Evolutionary conservation across 164 flowering plant species (phyloP).

Genomic region (Litsea cubeba): DNA sequence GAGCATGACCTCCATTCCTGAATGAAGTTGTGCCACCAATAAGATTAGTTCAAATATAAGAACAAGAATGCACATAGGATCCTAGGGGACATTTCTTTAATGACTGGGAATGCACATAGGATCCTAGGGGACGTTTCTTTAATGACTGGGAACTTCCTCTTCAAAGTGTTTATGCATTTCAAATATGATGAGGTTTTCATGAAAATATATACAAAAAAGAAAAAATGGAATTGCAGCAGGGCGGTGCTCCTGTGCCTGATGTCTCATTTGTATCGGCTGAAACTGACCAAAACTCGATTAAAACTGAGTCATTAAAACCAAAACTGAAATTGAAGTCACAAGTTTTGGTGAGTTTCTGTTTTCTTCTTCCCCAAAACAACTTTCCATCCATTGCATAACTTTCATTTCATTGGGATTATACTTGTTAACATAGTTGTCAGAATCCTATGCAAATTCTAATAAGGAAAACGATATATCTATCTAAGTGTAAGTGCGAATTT

Average conservation of each 20-base stretch:
- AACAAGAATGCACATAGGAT: background rate
- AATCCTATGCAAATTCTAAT: too few species aligned
- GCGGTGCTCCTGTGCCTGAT: background rate
- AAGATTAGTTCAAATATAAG: background rate
- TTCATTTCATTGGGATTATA: background rate
- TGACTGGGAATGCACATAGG: background rate
- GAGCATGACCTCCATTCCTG: conserved; percentile 74
- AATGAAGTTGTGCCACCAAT: conserved; percentile 2
- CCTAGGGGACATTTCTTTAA: background rate
- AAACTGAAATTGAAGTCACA: background rate
- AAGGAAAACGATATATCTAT: too few species aligned
- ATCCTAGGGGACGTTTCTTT: background rate
- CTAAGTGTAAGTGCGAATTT: too few species aligned
- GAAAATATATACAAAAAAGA: background rate
- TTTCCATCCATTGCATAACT: background rate
- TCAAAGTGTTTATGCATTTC: background rate
- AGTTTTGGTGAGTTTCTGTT: background rate
- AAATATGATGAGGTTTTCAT: background rate
- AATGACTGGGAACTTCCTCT: background rate
- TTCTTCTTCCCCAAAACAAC: background rate
- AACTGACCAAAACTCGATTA: background rate
- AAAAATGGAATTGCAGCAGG: background rate
- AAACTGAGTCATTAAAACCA: background rate
- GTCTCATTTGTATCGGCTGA: background rate
- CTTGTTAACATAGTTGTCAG: background rate